These are phyloP conservation scores for Ustilago crameri DNA, from an alignment of 1,284 basidiomycete genomes.

Conservation along the genomic window DNA sequence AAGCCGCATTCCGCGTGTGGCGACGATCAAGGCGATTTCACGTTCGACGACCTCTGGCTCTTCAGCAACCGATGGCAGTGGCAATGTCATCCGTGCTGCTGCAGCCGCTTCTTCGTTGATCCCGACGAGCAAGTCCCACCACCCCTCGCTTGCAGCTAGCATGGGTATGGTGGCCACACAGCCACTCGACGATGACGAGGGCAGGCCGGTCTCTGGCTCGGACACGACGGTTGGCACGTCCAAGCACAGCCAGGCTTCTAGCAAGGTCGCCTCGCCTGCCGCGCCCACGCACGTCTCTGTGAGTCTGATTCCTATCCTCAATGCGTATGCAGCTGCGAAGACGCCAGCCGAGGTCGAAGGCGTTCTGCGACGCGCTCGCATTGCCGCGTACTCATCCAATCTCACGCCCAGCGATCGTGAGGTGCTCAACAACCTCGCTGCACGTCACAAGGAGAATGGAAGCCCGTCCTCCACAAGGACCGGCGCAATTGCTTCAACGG, in stretches of 20 bases:
- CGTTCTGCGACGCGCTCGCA: slow-evolving; percentile 55
- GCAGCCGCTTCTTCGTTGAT: slow-evolving; percentile 37
- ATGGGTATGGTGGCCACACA: slow-evolving; percentile 49
- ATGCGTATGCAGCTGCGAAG: slow-evolving; percentile 63
- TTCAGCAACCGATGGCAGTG: slow-evolving; percentile 19
- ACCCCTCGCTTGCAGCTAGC: slow-evolving; percentile 58
- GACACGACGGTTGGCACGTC: slow-evolving; percentile 30
- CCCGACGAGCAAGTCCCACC: slow-evolving; percentile 50
- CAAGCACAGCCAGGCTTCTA: slow-evolving; percentile 19
- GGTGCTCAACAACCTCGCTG: slow-evolving; percentile 51
- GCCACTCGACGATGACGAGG: slow-evolving; percentile 38
- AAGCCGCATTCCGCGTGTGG: slow-evolving; percentile 57
- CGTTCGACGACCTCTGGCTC: slow-evolving; percentile 9
- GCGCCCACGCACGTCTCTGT: slow-evolving; percentile 28
- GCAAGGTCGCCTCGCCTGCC: slow-evolving; percentile 36
- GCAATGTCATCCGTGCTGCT: slow-evolving; percentile 23
- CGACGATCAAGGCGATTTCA: slow-evolving; percentile 35
- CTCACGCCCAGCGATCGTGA: slow-evolving; percentile 56
- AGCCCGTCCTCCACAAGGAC: slow-evolving; percentile 13
- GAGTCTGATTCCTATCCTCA: slow-evolving; percentile 56
- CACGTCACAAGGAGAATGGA: slow-evolving; percentile 23
- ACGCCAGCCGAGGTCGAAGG: slow-evolving; percentile 59
- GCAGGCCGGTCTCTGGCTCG: slow-evolving; percentile 33
- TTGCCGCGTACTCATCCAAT: slow-evolving; percentile 54
- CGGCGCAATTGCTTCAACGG: not conserved